Evolutionary conservation across 1,284 basidiomycete genomes (phyloP).

Genomic region (Pseudomicrostroma phylloplanum): DNA sequence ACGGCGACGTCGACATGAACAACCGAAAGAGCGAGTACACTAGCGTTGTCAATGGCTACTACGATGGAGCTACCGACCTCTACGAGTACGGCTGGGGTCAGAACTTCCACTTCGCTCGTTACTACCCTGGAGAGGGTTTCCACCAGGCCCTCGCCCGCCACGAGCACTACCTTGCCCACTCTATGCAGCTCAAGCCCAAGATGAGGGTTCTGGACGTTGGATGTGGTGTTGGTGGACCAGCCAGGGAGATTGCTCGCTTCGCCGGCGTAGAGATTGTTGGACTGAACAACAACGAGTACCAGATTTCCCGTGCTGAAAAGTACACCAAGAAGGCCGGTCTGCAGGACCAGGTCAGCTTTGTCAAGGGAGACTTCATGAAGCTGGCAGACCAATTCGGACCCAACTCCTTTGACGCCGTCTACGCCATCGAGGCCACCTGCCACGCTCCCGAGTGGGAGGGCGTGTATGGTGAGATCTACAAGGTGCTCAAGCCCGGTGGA

Average conservation of each 20-base stretch:
- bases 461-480: slow-evolving; percentile 87
- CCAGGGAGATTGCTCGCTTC: slow-evolving; percentile 88
- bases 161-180: slow-evolving; percentile 89
- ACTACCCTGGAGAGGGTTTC: slow-evolving; percentile 92
- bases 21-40: slow-evolving; percentile 79
- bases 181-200: slow-evolving; percentile 60
- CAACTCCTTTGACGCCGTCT: slow-evolving; percentile 92
- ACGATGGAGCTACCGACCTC: slow-evolving; percentile 89
- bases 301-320: slow-evolving; percentile 74
- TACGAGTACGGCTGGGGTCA: slow-evolving; percentile 94
- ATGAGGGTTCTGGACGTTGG: slow-evolving; percentile 98
- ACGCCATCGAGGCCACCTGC: slow-evolving; percentile 95
- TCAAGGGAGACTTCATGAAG: slow-evolving; percentile 80
- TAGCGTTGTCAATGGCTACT: slow-evolving; percentile 93
- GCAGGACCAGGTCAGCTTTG: slow-evolving; percentile 66
- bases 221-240: slow-evolving; percentile 95
- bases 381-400: slow-evolving; percentile 85
- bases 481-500: slow-evolving; percentile 94
- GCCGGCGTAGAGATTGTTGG: slow-evolving; percentile 79
- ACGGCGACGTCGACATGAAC: slow-evolving; percentile 64
- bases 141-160: slow-evolving; percentile 76
- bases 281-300: slow-evolving; percentile 95
- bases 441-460: slow-evolving; percentile 94
- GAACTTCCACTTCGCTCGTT: slow-evolving; percentile 97
- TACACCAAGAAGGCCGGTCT: slow-evolving; percentile 78